These are phyloP conservation scores for Boletales sp. DNA, from an alignment of 768 basidiomycete species.

Conservation along the genomic window DNA sequence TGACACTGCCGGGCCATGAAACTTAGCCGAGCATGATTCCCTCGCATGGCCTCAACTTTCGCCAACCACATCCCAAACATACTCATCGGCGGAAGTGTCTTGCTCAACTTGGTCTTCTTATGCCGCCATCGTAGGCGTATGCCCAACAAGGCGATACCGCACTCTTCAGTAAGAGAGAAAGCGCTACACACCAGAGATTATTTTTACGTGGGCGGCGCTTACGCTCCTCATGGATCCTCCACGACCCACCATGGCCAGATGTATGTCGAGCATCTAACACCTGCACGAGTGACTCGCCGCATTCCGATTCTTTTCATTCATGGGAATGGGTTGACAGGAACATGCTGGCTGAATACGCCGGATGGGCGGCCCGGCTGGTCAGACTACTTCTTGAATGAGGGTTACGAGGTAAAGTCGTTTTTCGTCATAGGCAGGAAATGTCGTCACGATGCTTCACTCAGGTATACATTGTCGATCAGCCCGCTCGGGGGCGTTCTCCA, in stretches of 20 bases:
- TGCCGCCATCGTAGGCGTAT: not conserved
- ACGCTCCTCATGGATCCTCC: conserved; percentile 33
- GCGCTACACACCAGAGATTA: conserved; percentile 45
- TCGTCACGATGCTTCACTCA: conserved; percentile 4
- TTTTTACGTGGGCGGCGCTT: conserved; percentile 47
- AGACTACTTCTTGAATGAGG: conserved; percentile 49
- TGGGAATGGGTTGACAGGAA: conserved; percentile 51
- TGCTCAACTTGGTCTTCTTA: conserved; percentile 20
- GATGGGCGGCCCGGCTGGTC: conserved; percentile 55
- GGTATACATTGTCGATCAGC: conserved; percentile 48
- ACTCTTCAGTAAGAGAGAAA: conserved; percentile 10
- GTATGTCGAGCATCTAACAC: conserved; percentile 50
- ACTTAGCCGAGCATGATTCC: too few species aligned
- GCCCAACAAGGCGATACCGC: not conserved
- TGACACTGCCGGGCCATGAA: too few species aligned
- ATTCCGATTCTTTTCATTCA: conserved; percentile 47
- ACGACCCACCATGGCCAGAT: conserved; percentile 43
- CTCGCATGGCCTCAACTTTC: conserved; percentile 7
- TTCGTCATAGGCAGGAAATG: not conserved
- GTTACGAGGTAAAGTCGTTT: conserved; percentile 41
- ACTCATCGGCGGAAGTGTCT: conserved; percentile 9
- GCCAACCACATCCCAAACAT: conserved; percentile 1
- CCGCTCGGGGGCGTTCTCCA: conserved; percentile 42
- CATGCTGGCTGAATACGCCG: conserved; percentile 51
- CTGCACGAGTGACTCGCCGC: conserved; percentile 34